Conservation (phyloP, 192 early-diverging fungal genomes). For the Coemansia sp. region DNA sequence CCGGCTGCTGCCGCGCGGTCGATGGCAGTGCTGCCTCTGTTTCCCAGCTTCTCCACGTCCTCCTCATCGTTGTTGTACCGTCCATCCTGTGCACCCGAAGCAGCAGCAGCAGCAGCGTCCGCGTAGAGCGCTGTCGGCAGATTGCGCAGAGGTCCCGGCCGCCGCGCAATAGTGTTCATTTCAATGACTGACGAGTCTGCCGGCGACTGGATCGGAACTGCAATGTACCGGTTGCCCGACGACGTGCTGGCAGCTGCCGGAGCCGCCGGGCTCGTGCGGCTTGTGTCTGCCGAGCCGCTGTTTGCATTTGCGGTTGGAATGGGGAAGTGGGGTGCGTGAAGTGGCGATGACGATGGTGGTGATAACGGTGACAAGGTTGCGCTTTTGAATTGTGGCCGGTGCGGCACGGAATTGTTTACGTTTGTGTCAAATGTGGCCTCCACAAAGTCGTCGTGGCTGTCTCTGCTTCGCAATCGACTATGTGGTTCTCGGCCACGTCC, state of each 20-base stretch:
- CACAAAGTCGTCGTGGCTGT: slow-evolving; percentile 33
- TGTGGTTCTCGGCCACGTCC: neutral
- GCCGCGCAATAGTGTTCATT: slow-evolving; percentile 11
- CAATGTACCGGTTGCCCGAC: slow-evolving; percentile 9
- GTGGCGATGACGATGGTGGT: slow-evolving; percentile 8
- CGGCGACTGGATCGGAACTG: slow-evolving; percentile 16
- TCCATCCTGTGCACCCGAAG: too few relatives aligned
- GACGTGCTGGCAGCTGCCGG: slow-evolving; percentile 6
- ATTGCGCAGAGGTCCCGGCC: slow-evolving; percentile 16
- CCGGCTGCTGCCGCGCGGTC: slow-evolving; percentile 23
- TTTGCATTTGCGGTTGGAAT: slow-evolving; percentile 1
- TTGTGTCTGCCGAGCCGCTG: neutral
- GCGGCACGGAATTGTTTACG: neutral
- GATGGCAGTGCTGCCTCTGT: slow-evolving; percentile 3
- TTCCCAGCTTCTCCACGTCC: slow-evolving; percentile 1
- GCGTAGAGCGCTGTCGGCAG: slow-evolving; percentile 23
- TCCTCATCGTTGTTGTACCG: slow-evolving; percentile 1
- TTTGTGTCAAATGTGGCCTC: slow-evolving; percentile 39
- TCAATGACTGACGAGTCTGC: slow-evolving; percentile 30
- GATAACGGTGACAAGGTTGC: too few relatives aligned
- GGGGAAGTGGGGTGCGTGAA: slow-evolving; percentile 36
- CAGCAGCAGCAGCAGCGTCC: neutral
- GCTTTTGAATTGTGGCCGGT: neutral
- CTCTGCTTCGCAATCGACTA: slow-evolving; percentile 7
- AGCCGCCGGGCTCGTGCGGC: neutral